Conservation (phyloP, 768 basidiomycete genomes). For the Terana coerulea region DNA sequence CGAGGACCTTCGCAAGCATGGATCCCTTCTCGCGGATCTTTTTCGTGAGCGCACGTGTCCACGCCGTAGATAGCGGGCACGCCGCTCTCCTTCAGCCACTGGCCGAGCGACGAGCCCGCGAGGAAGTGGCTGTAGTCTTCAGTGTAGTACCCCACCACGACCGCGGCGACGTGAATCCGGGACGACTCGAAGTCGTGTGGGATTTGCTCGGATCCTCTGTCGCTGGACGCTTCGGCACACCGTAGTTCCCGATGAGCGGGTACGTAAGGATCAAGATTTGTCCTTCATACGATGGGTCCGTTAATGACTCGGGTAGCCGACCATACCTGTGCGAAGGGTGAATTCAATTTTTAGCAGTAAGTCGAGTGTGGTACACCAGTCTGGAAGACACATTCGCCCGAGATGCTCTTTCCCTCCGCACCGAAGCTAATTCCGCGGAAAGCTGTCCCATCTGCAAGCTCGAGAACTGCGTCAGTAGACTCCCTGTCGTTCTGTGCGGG, state of each 20-base stretch:
- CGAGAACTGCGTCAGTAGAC: conserved; percentile 65
- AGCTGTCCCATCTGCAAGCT: conserved; percentile 86
- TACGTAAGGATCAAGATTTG: conserved; percentile 98
- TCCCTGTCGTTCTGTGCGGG: conserved; percentile 20
- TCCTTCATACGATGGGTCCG: conserved; percentile 97
- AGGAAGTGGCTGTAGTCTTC: conserved; percentile 94
- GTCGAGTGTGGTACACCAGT: conserved; percentile 60
- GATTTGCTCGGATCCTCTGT: conserved; percentile 43
- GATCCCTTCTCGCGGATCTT: conserved; percentile 92
- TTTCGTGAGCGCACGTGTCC: conserved; percentile 93
- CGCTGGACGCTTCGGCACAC: conserved; percentile 74
- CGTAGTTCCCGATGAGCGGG: conserved; percentile 96
- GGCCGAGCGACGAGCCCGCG: conserved; percentile 78
- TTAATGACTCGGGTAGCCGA: conserved; percentile 97
- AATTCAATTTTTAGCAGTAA: neutral
- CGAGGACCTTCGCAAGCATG: conserved; percentile 83
- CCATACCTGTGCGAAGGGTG: conserved; percentile 72
- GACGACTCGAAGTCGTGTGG: conserved; percentile 89
- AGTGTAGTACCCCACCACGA: conserved; percentile 93
- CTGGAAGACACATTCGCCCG: conserved; percentile 99
- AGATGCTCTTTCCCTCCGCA: conserved; percentile 82
- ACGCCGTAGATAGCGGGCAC: conserved; percentile 94
- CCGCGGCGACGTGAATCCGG: conserved; percentile 87
- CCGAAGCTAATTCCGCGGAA: conserved; percentile 92
- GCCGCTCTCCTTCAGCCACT: conserved; percentile 94